phyloP scores from a whole-genome alignment of 176 grass and related monocot species.

The Bromus sterilis region DNA sequence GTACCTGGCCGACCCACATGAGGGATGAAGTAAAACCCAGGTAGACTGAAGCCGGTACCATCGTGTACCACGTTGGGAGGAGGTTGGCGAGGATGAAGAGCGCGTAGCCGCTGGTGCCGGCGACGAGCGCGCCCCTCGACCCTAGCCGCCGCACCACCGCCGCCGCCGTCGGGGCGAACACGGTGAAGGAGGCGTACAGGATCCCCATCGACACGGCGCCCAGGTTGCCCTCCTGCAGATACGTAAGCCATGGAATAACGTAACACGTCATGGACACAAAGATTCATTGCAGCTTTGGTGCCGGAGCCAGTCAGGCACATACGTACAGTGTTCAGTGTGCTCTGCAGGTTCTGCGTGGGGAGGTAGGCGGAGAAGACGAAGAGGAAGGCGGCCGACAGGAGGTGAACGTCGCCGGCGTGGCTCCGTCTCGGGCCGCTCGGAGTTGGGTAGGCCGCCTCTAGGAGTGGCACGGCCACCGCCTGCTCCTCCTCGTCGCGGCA shows the following conservation, averaged over 20 bases:
- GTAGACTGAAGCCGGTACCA: not conserved
- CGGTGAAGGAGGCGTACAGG: not conserved
- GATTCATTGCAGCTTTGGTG: not conserved
- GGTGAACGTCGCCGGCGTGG: not conserved
- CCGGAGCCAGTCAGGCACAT: not conserved
- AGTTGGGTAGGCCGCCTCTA: not conserved
- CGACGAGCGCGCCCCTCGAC: not conserved
- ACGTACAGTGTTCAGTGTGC: not conserved
- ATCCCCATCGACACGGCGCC: not conserved
- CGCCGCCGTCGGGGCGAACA: not conserved
- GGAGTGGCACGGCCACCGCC: not conserved
- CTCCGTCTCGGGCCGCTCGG: not conserved
- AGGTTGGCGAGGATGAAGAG: conserved; percentile 17
- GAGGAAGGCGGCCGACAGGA: conserved; percentile 1
- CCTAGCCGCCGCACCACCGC: not conserved
- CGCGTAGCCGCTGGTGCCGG: conserved; percentile 4
- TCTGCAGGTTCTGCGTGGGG: conserved; percentile 5
- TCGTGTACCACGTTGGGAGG: not conserved
- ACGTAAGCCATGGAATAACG: not conserved
- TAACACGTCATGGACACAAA: not conserved
- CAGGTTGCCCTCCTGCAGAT: not conserved
- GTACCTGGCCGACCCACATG: conserved; percentile 15
- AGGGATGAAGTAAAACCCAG: conserved; percentile 1
- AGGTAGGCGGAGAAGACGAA: conserved; percentile 16
- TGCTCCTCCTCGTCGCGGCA: not conserved